Conservation (phyloP, 768 basidiomycete species). For the Calvatia gigantea region DNA sequence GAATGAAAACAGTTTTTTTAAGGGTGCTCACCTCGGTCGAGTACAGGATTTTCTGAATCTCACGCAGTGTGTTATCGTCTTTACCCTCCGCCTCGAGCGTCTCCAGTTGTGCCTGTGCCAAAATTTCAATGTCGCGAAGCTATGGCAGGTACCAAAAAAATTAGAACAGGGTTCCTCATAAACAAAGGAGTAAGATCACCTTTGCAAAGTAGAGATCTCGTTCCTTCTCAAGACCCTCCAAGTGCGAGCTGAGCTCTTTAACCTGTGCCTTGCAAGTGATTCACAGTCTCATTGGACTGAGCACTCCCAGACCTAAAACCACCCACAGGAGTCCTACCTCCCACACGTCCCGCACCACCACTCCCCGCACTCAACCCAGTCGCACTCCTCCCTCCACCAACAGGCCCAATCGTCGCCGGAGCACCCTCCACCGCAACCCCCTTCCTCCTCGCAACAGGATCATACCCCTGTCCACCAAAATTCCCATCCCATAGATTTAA, state of each 20-base stretch:
- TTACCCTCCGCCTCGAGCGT: constrained; percentile 51
- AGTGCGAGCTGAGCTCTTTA: constrained; percentile 72
- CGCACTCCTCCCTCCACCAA: constrained; percentile 29
- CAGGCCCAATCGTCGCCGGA: constrained; percentile 75
- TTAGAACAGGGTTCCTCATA: not conserved
- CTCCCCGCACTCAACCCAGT: constrained; percentile 23
- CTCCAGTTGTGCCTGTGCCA: constrained; percentile 81
- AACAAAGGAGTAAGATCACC: constrained; percentile 41
- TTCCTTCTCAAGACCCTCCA: constrained; percentile 95
- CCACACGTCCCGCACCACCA: constrained; percentile 38
- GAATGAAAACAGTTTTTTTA: not conserved
- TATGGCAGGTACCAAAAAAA: constrained; percentile 32
- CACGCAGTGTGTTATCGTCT: constrained; percentile 58
- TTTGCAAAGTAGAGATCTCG: constrained; percentile 98
- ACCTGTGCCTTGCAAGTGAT: constrained; percentile 73
- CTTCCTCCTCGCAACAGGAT: too few species aligned
- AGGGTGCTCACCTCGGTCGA: constrained; percentile 76
- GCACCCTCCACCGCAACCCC: too few species aligned
- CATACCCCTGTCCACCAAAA: too few species aligned
- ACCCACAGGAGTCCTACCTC: constrained; percentile 70
- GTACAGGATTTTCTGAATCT: constrained; percentile 92
- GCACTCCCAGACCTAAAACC: constrained; percentile 68
- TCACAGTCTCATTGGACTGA: constrained; percentile 63
- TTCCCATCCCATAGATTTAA: too few species aligned
- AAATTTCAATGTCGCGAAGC: constrained; percentile 95